phyloP scores from a whole-genome alignment of 2,329 filamentous ascomycete genomes.

The Nemania sp. region DNA sequence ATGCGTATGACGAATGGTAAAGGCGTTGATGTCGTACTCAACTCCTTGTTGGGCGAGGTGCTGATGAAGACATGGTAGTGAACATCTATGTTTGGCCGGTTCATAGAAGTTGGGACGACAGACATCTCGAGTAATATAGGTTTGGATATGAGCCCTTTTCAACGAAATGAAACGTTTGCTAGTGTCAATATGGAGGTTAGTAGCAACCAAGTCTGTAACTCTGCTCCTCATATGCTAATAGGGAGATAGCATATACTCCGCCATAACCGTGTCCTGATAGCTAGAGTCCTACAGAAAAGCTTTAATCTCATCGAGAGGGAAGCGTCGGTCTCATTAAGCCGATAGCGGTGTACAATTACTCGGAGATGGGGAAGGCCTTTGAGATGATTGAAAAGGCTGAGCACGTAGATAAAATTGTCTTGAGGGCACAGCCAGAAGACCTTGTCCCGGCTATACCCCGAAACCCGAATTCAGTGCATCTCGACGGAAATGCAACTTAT shows the following conservation, averaged over 20 bases:
- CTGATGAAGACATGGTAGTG: conserved; percentile 49
- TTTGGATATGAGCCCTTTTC: conserved; percentile 52
- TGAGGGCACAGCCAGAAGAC: conserved; percentile 23
- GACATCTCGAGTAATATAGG: conserved; percentile 39
- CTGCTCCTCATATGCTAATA: background rate
- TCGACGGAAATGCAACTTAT: conserved; percentile 46
- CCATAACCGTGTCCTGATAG: conserved; percentile 3
- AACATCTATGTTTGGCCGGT: conserved; percentile 49
- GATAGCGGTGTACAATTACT: conserved; percentile 36
- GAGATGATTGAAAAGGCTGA: conserved; percentile 54
- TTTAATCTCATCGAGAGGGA: conserved; percentile 16
- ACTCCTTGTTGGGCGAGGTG: conserved; percentile 45
- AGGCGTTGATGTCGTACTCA: conserved; percentile 48
- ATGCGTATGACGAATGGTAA: conserved; percentile 39
- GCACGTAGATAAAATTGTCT: conserved; percentile 56
- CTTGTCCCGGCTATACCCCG: conserved; percentile 7
- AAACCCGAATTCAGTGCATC: background rate
- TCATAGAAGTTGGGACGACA: conserved; percentile 51
- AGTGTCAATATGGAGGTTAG: conserved; percentile 30
- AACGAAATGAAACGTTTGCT: conserved; percentile 33
- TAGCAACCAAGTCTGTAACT: background rate
- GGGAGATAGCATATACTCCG: background rate
- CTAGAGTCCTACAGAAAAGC: background rate
- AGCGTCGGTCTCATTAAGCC: conserved; percentile 18
- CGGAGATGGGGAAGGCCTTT: conserved; percentile 52